These are phyloP conservation scores for Puccinia horiana DNA, from an alignment of 1,284 basidiomycete genomes.

Conservation along the genomic window DNA sequence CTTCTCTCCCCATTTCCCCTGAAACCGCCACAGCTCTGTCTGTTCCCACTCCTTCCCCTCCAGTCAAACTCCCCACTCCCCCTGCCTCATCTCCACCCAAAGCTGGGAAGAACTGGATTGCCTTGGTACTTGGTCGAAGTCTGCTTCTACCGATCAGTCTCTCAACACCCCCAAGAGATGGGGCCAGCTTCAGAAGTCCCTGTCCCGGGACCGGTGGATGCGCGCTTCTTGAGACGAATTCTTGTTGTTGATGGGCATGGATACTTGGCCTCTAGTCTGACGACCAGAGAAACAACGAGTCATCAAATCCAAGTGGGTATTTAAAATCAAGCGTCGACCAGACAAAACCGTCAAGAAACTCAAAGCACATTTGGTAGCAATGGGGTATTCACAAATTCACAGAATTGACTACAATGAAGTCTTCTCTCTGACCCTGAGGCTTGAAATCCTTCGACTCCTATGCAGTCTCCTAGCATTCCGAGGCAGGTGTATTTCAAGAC, in stretches of 20 bases:
- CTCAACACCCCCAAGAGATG: background rate
- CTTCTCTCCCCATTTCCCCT: too few species aligned
- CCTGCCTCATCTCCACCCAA: too few species aligned
- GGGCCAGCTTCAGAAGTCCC: background rate
- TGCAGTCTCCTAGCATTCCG: background rate
- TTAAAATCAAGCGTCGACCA: background rate
- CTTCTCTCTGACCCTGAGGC: background rate
- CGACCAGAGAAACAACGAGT: background rate
- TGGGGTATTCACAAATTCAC: background rate
- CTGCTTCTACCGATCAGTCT: too few species aligned
- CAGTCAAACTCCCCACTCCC: too few species aligned
- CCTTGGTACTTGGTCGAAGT: too few species aligned
- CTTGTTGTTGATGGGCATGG: background rate
- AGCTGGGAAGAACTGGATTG: background rate
- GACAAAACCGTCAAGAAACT: too few species aligned
- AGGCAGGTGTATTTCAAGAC: too few species aligned
- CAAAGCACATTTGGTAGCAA: too few species aligned
- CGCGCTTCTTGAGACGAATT: background rate
- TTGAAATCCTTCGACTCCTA: background rate
- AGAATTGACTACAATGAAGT: slow-evolving; percentile 49
- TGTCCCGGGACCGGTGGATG: background rate
- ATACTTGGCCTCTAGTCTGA: background rate
- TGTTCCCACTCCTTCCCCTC: too few species aligned
- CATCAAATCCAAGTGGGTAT: slow-evolving; percentile 10
- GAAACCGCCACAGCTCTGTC: too few species aligned